phyloP scores from a whole-genome alignment of 169 alveolate species.

The Cryptosporidium sp. region DNA sequence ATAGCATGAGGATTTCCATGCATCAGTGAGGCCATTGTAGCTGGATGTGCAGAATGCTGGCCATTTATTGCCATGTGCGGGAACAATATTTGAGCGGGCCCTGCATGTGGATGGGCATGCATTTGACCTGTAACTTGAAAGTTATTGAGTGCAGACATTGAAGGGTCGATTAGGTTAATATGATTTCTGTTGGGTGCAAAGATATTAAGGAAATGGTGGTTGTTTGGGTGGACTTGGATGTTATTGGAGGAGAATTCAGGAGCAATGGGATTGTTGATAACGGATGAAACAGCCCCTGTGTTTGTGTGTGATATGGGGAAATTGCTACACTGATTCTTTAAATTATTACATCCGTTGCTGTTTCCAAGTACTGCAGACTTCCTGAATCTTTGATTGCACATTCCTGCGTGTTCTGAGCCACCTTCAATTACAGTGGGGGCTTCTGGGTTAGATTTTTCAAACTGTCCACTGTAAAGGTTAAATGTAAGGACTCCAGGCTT shows the following conservation, averaged over 20 bases:
- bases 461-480: slow-evolving; percentile 68
- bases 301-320: background rate
- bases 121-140: background rate
- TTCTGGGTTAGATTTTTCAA: slow-evolving; percentile 52
- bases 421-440: background rate
- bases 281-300: background rate
- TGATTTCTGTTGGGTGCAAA: background rate
- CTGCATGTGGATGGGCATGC: slow-evolving; percentile 13
- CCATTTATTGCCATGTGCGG: slow-evolving; percentile 11
- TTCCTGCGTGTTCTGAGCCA: background rate
- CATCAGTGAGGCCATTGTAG: background rate
- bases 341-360: background rate
- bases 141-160: background rate
- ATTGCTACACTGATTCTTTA: background rate
- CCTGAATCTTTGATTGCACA: background rate
- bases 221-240: background rate
- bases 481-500: slow-evolving; percentile 74
- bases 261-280: background rate
- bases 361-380: background rate
- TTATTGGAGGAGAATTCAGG: background rate
- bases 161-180: background rate
- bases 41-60: background rate
- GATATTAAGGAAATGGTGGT: background rate
- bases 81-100: slow-evolving; percentile 13
- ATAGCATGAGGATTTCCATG: slow-evolving; percentile 3